Evolutionary conservation across 345 rosid species (phyloP).

Genomic region (Heritiera fomes): DNA sequence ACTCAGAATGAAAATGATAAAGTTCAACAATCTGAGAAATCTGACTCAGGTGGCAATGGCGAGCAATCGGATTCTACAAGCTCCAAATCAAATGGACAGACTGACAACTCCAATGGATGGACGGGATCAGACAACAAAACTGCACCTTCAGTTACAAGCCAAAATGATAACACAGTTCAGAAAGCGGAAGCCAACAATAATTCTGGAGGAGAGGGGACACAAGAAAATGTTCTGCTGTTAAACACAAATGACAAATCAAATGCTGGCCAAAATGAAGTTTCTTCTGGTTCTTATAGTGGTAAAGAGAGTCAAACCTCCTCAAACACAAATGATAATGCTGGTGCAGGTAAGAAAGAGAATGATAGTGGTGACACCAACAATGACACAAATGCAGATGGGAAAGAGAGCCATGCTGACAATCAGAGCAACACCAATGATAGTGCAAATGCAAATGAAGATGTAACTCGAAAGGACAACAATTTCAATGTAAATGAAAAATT

Average conservation of each 20-base stretch:
- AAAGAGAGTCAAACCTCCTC: constrained; percentile 30
- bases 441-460: constrained; percentile 10
- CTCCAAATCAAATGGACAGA: constrained; percentile 29
- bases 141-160: constrained; percentile 14
- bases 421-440: constrained; percentile 1
- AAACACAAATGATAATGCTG: constrained; percentile 27
- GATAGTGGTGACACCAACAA: neutral
- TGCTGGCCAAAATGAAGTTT: neutral
- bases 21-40: constrained; percentile 38
- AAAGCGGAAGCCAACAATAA: constrained; percentile 19
- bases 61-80: constrained; percentile 38
- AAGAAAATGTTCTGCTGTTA: constrained; percentile 29
- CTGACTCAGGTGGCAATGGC: constrained; percentile 31
- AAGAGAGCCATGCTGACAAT: neutral
- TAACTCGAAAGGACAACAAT: neutral
- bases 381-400: constrained; percentile 5
- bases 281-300: constrained; percentile 29
- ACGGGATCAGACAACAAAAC: constrained; percentile 6
- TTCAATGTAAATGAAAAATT: neutral
- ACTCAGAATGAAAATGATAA: constrained; percentile 36
- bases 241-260: constrained; percentile 25
- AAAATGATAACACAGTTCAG: constrained; percentile 12
- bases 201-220: constrained; percentile 29
- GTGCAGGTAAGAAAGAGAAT: constrained; percentile 18
- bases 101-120: constrained; percentile 20